A percentile compares a stretch with the other conserved stretches of the same genome.
Evolutionary conservation across 2,329 filamentous ascomycete species (phyloP).

Genomic region (Diaporthe batatas): DNA sequence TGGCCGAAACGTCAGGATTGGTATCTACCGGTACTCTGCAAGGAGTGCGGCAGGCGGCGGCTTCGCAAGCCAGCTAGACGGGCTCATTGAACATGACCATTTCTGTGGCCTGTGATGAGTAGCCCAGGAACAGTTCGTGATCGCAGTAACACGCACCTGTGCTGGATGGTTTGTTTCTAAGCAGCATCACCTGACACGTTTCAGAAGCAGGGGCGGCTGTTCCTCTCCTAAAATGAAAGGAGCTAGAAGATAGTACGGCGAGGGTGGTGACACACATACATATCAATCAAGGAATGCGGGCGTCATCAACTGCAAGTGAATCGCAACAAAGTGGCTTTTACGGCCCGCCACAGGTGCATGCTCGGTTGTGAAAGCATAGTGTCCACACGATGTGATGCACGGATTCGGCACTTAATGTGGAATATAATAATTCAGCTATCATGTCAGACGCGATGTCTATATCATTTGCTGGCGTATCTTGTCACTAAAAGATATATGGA

Average conservation of each 20-base stretch:
- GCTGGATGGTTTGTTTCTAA: background rate
- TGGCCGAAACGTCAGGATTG: constrained; percentile 24
- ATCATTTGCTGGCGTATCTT: constrained; percentile 1
- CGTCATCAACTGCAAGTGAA: background rate
- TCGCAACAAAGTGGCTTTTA: background rate
- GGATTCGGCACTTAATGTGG: background rate
- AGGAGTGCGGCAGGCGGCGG: constrained; percentile 4
- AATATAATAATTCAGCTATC: background rate
- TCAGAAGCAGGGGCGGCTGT: background rate
- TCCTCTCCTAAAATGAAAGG: too few relatives aligned
- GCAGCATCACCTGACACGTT: background rate
- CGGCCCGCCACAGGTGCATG: background rate
- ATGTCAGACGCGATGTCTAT: background rate
- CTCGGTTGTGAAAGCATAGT: background rate
- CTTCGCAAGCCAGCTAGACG: constrained; percentile 1
- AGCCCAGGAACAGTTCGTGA: background rate
- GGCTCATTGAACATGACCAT: background rate
- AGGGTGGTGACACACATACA: background rate
- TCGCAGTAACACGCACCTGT: background rate
- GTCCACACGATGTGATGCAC: background rate
- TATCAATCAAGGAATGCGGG: background rate
- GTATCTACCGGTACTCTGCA: constrained; percentile 13
- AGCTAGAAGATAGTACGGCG: background rate
- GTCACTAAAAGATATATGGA: constrained; percentile 4
- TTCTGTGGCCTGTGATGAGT: background rate